Conservation (phyloP, 2,329 filamentous ascomycete genomes). For the Aspergillus fischeri region DNA sequence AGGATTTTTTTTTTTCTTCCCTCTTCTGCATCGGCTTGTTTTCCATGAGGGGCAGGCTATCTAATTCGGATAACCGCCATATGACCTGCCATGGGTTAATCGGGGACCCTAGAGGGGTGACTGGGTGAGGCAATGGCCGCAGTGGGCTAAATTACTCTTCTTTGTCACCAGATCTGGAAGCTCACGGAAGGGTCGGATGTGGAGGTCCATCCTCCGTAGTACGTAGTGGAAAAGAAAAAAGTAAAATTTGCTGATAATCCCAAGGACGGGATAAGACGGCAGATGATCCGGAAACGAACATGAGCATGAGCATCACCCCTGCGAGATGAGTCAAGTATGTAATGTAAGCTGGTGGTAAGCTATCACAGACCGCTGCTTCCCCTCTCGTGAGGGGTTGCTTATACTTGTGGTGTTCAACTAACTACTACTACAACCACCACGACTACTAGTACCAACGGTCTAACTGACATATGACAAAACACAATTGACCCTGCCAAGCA, state of each 20-base stretch:
- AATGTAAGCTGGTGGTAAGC: background rate
- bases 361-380: conserved; percentile 12
- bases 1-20: background rate
- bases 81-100: conserved; percentile 15
- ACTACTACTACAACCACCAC: too few species aligned
- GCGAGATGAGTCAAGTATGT: conserved; percentile 10
- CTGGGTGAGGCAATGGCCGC: conserved; percentile 15
- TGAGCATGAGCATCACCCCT: background rate
- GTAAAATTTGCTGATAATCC: background rate
- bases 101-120: conserved; percentile 6
- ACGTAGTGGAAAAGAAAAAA: background rate
- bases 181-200: conserved; percentile 20
- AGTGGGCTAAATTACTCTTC: conserved; percentile 11
- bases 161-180: conserved; percentile 20
- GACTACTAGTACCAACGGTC: too few species aligned
- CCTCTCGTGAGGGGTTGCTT: conserved; percentile 7
- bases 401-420: background rate
- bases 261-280: conserved; percentile 11
- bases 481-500: background rate
- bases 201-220: background rate
- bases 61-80: conserved; percentile 13
- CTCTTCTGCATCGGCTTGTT: background rate
- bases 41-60: background rate
- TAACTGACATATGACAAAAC: too few species aligned
- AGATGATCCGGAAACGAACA: conserved; percentile 6